Percentiles rank a stretch among this genome's conserved stretches.
phyloP scores from a whole-genome alignment of 805 yeast genomes.

The Wickerhamiella vanderwaltii region DNA sequence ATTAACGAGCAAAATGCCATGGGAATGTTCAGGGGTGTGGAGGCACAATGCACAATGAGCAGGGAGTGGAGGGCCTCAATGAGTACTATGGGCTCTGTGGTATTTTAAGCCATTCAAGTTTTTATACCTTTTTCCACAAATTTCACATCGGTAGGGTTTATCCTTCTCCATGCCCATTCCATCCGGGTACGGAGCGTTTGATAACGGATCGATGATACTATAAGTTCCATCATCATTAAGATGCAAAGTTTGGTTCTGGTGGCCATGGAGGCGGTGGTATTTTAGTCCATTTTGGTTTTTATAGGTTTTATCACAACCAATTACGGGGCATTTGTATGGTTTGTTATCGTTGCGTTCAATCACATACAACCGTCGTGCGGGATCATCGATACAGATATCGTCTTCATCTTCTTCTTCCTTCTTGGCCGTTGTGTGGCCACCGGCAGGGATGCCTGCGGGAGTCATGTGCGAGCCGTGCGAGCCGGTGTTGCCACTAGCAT shows the following conservation, averaged over 20 bases:
- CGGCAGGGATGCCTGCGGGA: background rate
- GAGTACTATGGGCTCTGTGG: slow-evolving; percentile 97
- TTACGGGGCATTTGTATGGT: slow-evolving; percentile 95
- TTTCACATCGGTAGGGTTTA: slow-evolving; percentile 96
- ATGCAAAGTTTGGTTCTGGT: slow-evolving; percentile 84
- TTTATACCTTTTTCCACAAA: slow-evolving; percentile 94
- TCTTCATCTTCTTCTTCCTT: slow-evolving; percentile 38
- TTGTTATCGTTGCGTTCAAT: slow-evolving; percentile 84
- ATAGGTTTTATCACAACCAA: slow-evolving; percentile 95
- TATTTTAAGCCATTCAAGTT: slow-evolving; percentile 92
- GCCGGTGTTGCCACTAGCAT: background rate
- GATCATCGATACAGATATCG: slow-evolving; percentile 86
- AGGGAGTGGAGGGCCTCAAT: too few relatives aligned
- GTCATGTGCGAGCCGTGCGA: background rate
- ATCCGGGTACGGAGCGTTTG: slow-evolving; percentile 78
- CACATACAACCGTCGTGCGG: slow-evolving; percentile 86
- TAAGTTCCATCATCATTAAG: slow-evolving; percentile 89
- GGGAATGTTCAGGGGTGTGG: too few relatives aligned
- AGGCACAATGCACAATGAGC: too few relatives aligned
- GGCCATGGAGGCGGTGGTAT: slow-evolving; percentile 92
- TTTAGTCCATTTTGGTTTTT: slow-evolving; percentile 96
- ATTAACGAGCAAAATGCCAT: too few relatives aligned
- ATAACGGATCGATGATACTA: slow-evolving; percentile 74
- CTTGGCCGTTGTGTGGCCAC: background rate
- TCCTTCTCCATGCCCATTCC: slow-evolving; percentile 94